Conservation (phyloP, 73 alveolate genomes). For the Symbiodinium natans region DNA sequence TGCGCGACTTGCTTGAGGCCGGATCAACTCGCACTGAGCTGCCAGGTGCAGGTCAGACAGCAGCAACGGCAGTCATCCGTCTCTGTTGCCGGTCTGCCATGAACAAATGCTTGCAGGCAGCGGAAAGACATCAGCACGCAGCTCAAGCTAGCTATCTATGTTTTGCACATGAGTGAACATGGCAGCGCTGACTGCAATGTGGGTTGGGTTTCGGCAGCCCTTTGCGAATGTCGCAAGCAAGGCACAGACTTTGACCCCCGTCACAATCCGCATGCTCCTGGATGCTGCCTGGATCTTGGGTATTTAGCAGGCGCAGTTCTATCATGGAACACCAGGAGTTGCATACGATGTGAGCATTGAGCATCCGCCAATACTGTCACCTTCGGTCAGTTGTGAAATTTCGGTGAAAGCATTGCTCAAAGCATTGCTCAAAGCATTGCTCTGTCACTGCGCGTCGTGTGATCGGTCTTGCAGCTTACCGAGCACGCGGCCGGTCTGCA, state of each 20-base stretch:
- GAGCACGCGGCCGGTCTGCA: too few species aligned
- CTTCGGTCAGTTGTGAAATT: too few species aligned
- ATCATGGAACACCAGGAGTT: not conserved
- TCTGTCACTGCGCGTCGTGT: not conserved
- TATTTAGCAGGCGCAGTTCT: not conserved
- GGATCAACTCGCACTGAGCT: not conserved
- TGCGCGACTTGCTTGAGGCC: not conserved
- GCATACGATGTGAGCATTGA: too few species aligned
- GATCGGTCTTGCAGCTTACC: too few species aligned
- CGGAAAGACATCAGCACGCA: not conserved
- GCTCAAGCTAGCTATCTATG: not conserved
- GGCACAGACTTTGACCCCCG: slow-evolving; percentile 83
- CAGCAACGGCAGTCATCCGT: too few species aligned
- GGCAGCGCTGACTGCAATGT: not conserved
- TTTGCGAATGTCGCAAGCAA: not conserved
- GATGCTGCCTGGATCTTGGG: slow-evolving; percentile 27
- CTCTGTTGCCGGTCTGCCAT: too few species aligned
- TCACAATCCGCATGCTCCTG: slow-evolving; percentile 81
- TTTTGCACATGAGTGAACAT: not conserved
- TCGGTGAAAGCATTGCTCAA: not conserved
- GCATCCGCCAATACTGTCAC: too few species aligned
- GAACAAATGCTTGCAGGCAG: too few species aligned
- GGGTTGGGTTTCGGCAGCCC: too few species aligned
- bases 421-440: not conserved
- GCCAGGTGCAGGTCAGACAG: not conserved